A percentile compares a stretch with the other conserved stretches of the same genome.
Conservation (phyloP, 2,329 filamentous ascomycete species). For the Falciphora oryzae region DNA sequence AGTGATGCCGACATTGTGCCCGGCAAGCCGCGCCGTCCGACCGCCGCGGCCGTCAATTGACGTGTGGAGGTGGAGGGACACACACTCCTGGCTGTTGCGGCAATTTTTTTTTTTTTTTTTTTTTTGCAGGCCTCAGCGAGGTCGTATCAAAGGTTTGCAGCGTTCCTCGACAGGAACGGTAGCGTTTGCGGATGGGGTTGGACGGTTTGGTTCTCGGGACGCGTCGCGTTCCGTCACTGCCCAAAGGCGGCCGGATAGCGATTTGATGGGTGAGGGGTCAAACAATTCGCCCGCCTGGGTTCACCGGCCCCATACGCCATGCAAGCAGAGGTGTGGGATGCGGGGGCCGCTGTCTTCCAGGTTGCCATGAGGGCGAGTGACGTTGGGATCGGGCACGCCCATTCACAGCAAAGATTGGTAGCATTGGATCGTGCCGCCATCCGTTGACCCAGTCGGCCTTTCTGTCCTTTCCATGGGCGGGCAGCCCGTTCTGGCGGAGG, state of each 20-base stretch:
- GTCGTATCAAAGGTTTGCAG: neutral
- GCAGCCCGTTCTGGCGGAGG: too few relatives aligned
- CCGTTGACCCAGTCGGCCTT: too few relatives aligned
- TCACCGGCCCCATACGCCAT: neutral
- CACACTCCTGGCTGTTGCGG: neutral
- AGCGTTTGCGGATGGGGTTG: neutral
- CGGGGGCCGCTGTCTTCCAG: too few relatives aligned
- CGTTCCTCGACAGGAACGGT: neutral
- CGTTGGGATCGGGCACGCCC: neutral
- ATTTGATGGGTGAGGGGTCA: neutral
- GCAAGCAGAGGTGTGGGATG: neutral
- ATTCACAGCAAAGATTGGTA: neutral
- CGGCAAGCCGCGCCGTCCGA: neutral
- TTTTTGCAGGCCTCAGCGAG: neutral
- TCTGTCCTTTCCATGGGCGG: neutral
- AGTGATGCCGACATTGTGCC: conserved; percentile 53
- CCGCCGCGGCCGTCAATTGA: neutral
- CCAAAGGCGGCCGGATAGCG: neutral
- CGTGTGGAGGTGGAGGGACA: neutral
- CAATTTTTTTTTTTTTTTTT: too few relatives aligned
- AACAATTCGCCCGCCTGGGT: neutral
- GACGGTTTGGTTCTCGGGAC: neutral
- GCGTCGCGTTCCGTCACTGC: neutral
- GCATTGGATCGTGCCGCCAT: neutral
- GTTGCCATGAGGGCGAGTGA: neutral